Evolutionary conservation across 345 rosid genomes (phyloP).

Genomic region (Pelargonium nanum): DNA sequence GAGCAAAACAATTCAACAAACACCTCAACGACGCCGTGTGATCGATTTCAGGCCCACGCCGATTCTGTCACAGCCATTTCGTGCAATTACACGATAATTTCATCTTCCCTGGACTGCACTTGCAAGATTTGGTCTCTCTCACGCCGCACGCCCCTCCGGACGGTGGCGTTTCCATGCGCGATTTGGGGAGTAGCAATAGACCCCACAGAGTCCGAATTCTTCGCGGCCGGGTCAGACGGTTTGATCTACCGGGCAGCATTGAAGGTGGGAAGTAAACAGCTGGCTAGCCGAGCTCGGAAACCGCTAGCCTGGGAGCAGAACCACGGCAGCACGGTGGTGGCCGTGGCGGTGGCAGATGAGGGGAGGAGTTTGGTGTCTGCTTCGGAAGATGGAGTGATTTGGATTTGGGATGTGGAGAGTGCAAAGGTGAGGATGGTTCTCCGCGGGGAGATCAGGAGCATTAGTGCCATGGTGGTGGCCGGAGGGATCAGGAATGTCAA

Average conservation of each 20-base stretch:
- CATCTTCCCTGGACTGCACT: conserved; percentile 33
- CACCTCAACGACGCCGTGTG: conserved; percentile 5
- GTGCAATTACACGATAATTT: conserved; percentile 11
- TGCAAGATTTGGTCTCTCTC: conserved; percentile 27
- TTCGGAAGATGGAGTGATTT: conserved; percentile 32
- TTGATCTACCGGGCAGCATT: conserved; percentile 21
- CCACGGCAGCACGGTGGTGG: conserved; percentile 22
- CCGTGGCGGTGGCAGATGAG: conserved; percentile 15
- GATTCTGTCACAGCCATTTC: conserved; percentile 26
- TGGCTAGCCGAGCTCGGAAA: no score
- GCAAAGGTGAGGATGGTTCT: conserved; percentile 15
- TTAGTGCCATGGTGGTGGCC: conserved; percentile 27
- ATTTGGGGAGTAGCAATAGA: conserved; percentile 20
- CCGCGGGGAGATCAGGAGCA: conserved; percentile 13
- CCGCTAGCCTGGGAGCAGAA: conserved; percentile 11
- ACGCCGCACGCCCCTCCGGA: conserved; percentile 17
- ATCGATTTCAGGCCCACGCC: conserved; percentile 24
- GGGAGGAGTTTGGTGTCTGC: conserved; percentile 35
- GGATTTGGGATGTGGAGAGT: conserved; percentile 23
- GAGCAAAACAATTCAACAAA: no score
- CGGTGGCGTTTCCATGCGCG: conserved; percentile 24
- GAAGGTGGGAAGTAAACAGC: no score
- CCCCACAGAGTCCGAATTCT: conserved; percentile 20
- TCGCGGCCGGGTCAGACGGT: conserved; percentile 36
- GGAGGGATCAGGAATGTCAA: conserved; percentile 7